Percentiles rank a stretch among this genome's conserved stretches.
phyloP scores from a whole-genome alignment of 1,139 yeast genomes.

The Magnusiomyces paraingens region DNA sequence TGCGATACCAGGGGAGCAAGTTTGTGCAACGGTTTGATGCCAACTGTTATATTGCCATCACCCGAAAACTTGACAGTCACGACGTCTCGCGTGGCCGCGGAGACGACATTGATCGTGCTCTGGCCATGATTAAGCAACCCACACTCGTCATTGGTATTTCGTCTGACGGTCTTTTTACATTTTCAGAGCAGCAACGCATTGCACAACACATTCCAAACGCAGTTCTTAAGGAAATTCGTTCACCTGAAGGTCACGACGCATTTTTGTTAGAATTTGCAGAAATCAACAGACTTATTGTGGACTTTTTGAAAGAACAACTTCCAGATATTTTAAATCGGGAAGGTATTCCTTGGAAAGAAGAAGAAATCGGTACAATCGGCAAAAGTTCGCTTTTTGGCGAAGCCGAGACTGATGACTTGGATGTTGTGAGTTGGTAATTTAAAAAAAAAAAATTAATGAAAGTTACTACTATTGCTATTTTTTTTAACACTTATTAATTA shows the following conservation, averaged over 20 bases:
- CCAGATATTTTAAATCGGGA: conserved; percentile 48
- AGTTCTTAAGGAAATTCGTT: conserved; percentile 59
- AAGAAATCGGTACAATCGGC: conserved; percentile 41
- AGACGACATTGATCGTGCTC: conserved; percentile 45
- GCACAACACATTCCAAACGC: conserved; percentile 73
- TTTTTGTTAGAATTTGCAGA: conserved; percentile 81
- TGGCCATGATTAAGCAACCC: conserved; percentile 59
- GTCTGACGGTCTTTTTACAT: conserved; percentile 89
- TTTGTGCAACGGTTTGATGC: conserved; percentile 90
- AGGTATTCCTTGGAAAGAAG: conserved; percentile 49
- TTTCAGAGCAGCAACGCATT: conserved; percentile 79
- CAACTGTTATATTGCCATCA: conserved; percentile 88
- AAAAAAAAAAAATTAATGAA: no score
- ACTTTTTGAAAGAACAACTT: conserved; percentile 53
- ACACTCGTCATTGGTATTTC: conserved; percentile 80
- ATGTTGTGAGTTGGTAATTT: conserved; percentile 76
- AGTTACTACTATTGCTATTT: no score
- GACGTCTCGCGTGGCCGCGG: conserved; percentile 80
- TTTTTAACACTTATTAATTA: no score
- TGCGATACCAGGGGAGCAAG: conserved; percentile 89
- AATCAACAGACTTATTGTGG: conserved; percentile 63
- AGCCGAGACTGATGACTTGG: conserved; percentile 52
- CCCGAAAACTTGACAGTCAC: conserved; percentile 90
- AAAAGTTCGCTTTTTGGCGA: conserved; percentile 88
- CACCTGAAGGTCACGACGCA: conserved; percentile 99